Percentiles rank a stretch among this genome's conserved stretches.
These are phyloP conservation scores for Tetrapisispora iriomotensis DNA, from an alignment of 805 yeast species.

Conservation along the genomic window DNA sequence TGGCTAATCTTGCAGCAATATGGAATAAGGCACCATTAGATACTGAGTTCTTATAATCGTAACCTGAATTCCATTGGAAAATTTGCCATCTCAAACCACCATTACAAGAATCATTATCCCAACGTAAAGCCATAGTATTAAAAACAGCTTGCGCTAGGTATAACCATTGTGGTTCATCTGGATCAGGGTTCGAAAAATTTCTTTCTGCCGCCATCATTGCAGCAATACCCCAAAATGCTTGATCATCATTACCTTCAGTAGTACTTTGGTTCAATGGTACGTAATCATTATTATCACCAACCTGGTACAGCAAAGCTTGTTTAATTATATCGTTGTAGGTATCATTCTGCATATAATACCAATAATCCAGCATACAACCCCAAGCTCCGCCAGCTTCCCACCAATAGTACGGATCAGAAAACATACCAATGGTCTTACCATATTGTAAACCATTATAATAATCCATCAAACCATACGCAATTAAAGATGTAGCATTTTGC, in stretches of 20 bases:
- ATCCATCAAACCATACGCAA: conserved; percentile 68
- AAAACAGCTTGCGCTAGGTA: conserved; percentile 79
- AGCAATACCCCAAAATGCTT: conserved; percentile 93
- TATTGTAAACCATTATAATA: conserved; percentile 59
- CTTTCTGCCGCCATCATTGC: conserved; percentile 88
- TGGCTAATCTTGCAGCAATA: conserved; percentile 74
- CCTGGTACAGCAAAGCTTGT: conserved; percentile 61
- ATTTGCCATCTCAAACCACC: conserved; percentile 98
- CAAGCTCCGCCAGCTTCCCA: conserved; percentile 98
- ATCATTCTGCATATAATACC: conserved; percentile 59
- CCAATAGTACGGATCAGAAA: conserved; percentile 89
- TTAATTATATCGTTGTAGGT: conserved; percentile 52
- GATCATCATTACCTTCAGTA: conserved; percentile 97
- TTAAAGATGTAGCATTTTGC: conserved; percentile 44
- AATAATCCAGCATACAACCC: conserved; percentile 77
- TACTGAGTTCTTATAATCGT: conserved; percentile 83
- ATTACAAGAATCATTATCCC: conserved; percentile 66
- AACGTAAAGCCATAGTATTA: conserved; percentile 80
- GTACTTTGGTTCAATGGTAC: conserved; percentile 82
- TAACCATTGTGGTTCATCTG: conserved; percentile 61
- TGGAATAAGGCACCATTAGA: conserved; percentile 88
- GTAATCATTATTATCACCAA: conserved; percentile 64
- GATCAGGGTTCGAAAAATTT: conserved; percentile 65
- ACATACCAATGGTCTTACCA: conserved; percentile 84
- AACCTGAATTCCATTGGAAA: conserved; percentile 88